A percentile compares a stretch with the other conserved stretches of the same genome.
phyloP scores from a whole-genome alignment of 2,329 filamentous ascomycete genomes.

The Coniochaeta hoffmannii region DNA sequence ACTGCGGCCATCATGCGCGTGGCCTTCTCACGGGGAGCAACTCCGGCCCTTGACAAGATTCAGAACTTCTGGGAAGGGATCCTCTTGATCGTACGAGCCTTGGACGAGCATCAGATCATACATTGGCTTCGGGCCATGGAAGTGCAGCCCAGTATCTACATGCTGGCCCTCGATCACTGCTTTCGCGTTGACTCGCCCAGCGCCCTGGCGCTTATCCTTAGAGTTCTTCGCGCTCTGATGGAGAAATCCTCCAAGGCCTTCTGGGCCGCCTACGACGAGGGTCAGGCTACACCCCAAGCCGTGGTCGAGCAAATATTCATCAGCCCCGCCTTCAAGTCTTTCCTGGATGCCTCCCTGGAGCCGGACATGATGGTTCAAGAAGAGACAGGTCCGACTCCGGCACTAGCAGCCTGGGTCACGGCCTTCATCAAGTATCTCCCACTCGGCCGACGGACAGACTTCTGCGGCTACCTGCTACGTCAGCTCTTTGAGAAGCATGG shows the following conservation, averaged over 20 bases:
- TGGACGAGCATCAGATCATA: conserved; percentile 68
- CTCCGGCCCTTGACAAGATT: conserved; percentile 35
- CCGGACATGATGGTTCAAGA: conserved; percentile 41
- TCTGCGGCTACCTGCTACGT: conserved; percentile 70
- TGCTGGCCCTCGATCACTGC: conserved; percentile 46
- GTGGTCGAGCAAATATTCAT: conserved; percentile 80
- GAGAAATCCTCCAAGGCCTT: conserved; percentile 72
- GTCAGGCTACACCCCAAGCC: conserved; percentile 65
- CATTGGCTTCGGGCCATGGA: conserved; percentile 75
- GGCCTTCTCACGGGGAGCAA: conserved; percentile 35
- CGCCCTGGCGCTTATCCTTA: conserved; percentile 62
- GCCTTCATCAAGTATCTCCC: conserved; percentile 73
- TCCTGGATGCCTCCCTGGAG: conserved; percentile 55
- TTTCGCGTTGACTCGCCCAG: conserved; percentile 37
- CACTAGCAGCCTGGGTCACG: conserved; percentile 71
- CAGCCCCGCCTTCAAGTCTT: conserved; percentile 56
- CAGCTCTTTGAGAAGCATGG: conserved; percentile 63
- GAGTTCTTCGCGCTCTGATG: conserved; percentile 63
- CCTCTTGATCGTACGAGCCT: conserved; percentile 61
- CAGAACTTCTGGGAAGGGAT: conserved; percentile 75
- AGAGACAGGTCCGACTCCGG: conserved; percentile 45
- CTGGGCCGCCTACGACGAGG: conserved; percentile 71
- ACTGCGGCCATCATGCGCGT: conserved; percentile 58
- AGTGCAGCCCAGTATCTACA: conserved; percentile 65
- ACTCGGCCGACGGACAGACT: conserved; percentile 67